Evolutionary conservation across 1,284 basidiomycete genomes (phyloP).

Genomic region (Filobasidium uniguttulatum): DNA sequence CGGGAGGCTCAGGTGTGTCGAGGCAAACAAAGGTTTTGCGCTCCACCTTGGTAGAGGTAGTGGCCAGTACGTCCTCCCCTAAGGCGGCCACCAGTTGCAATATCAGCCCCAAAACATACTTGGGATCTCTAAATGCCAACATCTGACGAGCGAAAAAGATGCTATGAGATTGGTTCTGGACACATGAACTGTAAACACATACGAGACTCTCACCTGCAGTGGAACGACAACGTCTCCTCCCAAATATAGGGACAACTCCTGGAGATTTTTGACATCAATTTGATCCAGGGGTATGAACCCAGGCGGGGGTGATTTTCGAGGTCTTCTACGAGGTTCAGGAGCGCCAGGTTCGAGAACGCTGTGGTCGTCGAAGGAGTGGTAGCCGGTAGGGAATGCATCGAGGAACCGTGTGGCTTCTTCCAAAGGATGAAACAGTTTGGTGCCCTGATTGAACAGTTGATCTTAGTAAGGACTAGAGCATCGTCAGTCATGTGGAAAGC

Average conservation of each 20-base stretch:
- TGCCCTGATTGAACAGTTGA: constrained; percentile 42
- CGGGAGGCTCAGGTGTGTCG: no score
- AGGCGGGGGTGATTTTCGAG: constrained; percentile 25
- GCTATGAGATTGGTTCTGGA: neutral
- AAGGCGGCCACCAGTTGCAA: constrained; percentile 25
- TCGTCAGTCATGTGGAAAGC: neutral
- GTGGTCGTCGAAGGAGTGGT: constrained; percentile 25
- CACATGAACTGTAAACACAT: neutral
- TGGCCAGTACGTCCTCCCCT: constrained; percentile 20
- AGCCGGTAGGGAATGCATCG: constrained; percentile 39
- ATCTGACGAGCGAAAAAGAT: neutral
- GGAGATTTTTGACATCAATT: constrained; percentile 18
- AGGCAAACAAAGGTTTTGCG: constrained; percentile 8
- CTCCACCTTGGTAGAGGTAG: neutral
- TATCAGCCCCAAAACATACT: neutral
- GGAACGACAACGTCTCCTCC: constrained; percentile 17
- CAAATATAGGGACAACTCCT: constrained; percentile 22
- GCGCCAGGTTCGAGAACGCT: neutral
- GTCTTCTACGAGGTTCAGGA: constrained; percentile 4
- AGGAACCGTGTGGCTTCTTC: constrained; percentile 48
- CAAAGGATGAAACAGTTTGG: constrained; percentile 60
- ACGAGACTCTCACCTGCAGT: neutral
- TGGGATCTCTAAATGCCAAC: neutral
- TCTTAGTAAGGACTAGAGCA: neutral
- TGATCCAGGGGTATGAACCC: constrained; percentile 22